Evolutionary conservation across 169 alveolate species (phyloP), one percentile per base, ranked within the genome.

Genomic region (Babesia divergens): DNA sequence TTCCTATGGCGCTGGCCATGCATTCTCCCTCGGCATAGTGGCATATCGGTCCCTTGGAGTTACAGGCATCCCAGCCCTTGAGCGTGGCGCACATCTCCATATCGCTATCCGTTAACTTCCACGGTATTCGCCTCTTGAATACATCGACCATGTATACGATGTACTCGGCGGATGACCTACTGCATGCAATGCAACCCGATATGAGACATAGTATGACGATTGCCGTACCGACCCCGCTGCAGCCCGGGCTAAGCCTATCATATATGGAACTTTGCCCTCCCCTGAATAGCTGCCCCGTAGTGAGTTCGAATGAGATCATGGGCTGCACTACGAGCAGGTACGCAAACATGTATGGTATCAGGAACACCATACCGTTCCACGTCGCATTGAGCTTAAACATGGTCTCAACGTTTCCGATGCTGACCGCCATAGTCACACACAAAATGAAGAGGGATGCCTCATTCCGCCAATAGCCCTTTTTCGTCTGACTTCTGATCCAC

Each of bases 401-500:
- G 0, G 92, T 86, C 75, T 86, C 92, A 16, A 86, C 80, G 51
- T 82, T 81, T 11, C 92, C 92, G n/a, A 86, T 89, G n/a, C 90
- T 79, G 44, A 86, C 65, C 14, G 92, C 90, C 59, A 86, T 83
- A 6, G 90, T 83, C 34, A 83, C 52, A 18, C 92, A 85, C 24
- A 86, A 69, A 16, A 86, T 51, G 62, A 86, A 86, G 43, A 86
- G 66, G 24, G 92, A 82, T 6, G 84, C 60, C 38, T 82, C 66
- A 43, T 86, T 86, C 13, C 75, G 43, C 92, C 92, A 86, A 46
- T 86, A 86, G 16, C 92, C 92, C 31, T 53, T 59, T 43, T 60
- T 58, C 47, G 74, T 35, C 54, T 86, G 91, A 34, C 18, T 31
- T 29, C 62, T 47, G 14, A 86, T 29, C 92, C 92, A 86, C 24